Evolutionary conservation across 2,329 filamentous ascomycete species (phyloP).

Genomic region (Tympanopsis confertula): DNA sequence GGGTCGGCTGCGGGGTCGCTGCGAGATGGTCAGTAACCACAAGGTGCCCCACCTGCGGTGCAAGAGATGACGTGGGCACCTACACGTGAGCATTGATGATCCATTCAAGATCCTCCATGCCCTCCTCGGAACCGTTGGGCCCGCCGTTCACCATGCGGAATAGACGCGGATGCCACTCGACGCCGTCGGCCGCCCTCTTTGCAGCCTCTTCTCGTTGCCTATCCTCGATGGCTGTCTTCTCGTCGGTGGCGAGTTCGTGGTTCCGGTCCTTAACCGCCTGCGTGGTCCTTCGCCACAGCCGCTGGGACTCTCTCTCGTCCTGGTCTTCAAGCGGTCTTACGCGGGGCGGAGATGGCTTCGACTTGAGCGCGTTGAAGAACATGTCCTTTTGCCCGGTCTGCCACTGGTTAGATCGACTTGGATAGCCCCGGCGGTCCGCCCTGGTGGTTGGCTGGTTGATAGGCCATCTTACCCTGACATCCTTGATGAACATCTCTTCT

Average conservation of each 20-base stretch:
- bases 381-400: slow-evolving; percentile 82
- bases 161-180: slow-evolving; percentile 79
- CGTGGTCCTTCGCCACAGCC: slow-evolving; percentile 71
- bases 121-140: slow-evolving; percentile 61
- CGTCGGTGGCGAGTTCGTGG: slow-evolving; percentile 79
- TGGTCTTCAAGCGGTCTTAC: slow-evolving; percentile 76
- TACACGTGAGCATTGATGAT: slow-evolving; percentile 82
- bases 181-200: slow-evolving; percentile 61
- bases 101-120: slow-evolving; percentile 86
- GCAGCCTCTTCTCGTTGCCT: slow-evolving; percentile 82
- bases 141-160: slow-evolving; percentile 68
- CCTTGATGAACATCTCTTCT: slow-evolving; percentile 85
- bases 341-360: slow-evolving; percentile 64
- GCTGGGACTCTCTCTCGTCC: slow-evolving; percentile 79
- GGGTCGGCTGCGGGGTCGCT: slow-evolving; percentile 51
- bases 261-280: slow-evolving; percentile 74
- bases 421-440: too few relatives aligned
- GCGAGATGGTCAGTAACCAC: slow-evolving; percentile 9
- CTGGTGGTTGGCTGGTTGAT: not conserved
- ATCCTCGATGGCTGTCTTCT: slow-evolving; percentile 94
- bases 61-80: slow-evolving; percentile 13
- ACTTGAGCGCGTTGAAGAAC: slow-evolving; percentile 74
- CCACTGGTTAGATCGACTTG: not conserved
- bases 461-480: slow-evolving; percentile 53
- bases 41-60: too few relatives aligned